Percentiles rank a stretch among this genome's conserved stretches.
Evolutionary conservation across 2,329 filamentous ascomycete species (phyloP).

Genomic region (Paecilomyces sp.): DNA sequence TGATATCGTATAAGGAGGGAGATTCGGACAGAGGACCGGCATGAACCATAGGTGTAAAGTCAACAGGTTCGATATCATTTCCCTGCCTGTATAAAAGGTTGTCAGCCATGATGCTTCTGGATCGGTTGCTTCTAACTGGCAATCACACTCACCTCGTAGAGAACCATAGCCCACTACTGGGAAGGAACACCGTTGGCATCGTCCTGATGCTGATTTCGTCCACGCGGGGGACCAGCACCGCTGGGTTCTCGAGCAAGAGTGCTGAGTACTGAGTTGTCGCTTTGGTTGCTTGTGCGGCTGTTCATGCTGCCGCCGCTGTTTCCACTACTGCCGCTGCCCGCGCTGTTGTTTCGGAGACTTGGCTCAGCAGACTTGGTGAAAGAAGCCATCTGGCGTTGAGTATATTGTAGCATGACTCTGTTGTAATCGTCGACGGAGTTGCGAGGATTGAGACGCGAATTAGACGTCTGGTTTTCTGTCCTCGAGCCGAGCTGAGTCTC

Average conservation of each 20-base stretch:
- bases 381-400: conserved; percentile 27
- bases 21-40: neutral
- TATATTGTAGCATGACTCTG: conserved; percentile 31
- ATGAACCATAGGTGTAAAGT: neutral
- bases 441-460: conserved; percentile 3
- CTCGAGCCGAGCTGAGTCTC: neutral
- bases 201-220: neutral
- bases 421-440: conserved; percentile 31
- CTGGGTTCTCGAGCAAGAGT: conserved; percentile 13
- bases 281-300: conserved; percentile 14
- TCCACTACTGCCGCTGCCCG: conserved; percentile 19
- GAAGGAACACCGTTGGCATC: neutral
- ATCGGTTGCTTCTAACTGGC: neutral
- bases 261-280: conserved; percentile 13
- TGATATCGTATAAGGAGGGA: neutral
- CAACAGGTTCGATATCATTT: neutral
- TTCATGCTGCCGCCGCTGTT: conserved; percentile 14
- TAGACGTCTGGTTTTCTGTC: neutral
- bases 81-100: neutral
- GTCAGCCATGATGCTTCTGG: neutral
- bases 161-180: neutral
- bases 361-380: conserved; percentile 20
- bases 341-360: conserved; percentile 7
- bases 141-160: neutral
- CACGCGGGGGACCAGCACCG: conserved; percentile 10